phyloP scores from a whole-genome alignment of 2,329 filamentous ascomycete genomes.

The Atkinsonella hypoxylon region DNA sequence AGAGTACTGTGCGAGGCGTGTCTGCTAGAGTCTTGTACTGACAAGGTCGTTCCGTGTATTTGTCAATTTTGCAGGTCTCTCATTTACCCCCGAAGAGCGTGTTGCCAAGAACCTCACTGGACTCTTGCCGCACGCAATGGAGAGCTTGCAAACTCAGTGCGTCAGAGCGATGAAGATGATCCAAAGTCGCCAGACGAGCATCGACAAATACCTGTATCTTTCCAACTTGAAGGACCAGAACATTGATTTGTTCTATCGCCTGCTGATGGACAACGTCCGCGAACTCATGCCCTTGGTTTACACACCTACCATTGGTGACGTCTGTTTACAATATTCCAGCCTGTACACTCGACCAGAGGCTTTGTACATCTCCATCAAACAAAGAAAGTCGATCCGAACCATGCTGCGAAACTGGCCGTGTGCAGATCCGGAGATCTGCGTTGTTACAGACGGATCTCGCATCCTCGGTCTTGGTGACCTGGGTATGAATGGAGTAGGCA shows the following conservation, averaged over 20 bases:
- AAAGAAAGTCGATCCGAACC: conserved; percentile 77
- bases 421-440: conserved; percentile 81
- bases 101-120: conserved; percentile 53
- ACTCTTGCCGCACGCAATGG: conserved; percentile 52
- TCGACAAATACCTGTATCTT: conserved; percentile 79
- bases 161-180: conserved; percentile 64
- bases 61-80: conserved; percentile 35
- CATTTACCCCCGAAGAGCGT: conserved; percentile 53
- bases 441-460: conserved; percentile 90
- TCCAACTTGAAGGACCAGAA: conserved; percentile 65
- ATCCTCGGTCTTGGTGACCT: conserved; percentile 89
- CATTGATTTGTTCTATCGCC: conserved; percentile 70
- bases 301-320: conserved; percentile 86
- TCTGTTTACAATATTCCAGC: conserved; percentile 91
- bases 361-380: conserved; percentile 91
- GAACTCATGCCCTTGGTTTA: conserved; percentile 78
- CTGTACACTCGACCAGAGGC: conserved; percentile 92
- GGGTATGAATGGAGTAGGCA: conserved; percentile 94
- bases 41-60: neutral
- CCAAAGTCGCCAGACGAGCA: conserved; percentile 51
- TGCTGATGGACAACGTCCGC: conserved; percentile 64
- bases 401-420: conserved; percentile 93
- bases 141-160: conserved; percentile 47
- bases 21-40: neutral
- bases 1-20: neutral